phyloP scores from a whole-genome alignment of 176 grass and related monocot genomes.

The Aegilops sharonensis region DNA sequence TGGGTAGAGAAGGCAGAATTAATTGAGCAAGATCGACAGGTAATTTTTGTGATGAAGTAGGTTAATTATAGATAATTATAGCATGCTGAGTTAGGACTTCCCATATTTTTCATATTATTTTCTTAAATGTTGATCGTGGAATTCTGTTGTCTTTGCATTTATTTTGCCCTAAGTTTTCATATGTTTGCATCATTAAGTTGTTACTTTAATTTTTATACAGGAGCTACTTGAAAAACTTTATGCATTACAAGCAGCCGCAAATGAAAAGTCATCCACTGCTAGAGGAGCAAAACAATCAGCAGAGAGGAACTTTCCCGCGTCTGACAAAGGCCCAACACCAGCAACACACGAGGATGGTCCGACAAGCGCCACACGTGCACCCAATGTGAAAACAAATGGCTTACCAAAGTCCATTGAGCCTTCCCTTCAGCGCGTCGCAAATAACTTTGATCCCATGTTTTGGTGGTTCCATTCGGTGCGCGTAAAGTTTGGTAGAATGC shows the following conservation, averaged over 20 bases:
- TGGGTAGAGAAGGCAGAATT: slow-evolving; percentile 53
- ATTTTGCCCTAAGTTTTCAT: neutral
- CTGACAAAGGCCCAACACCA: slow-evolving; percentile 7
- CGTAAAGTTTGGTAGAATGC: slow-evolving; percentile 60
- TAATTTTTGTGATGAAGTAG: slow-evolving; percentile 11
- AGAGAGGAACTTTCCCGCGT: slow-evolving; percentile 19
- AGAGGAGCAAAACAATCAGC: slow-evolving; percentile 17
- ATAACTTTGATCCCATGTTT: slow-evolving; percentile 53
- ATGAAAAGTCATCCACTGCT: slow-evolving; percentile 16
- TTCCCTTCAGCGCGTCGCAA: slow-evolving; percentile 22
- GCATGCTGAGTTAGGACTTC: neutral
- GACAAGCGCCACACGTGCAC: neutral
- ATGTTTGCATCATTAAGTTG: neutral
- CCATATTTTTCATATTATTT: neutral
- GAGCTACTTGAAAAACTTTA: slow-evolving; percentile 41
- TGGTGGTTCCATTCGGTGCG: slow-evolving; percentile 81
- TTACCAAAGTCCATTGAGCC: slow-evolving; percentile 36
- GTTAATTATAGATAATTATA: neutral
- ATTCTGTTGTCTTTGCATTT: neutral
- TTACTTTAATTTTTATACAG: slow-evolving; percentile 28
- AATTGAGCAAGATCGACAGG: slow-evolving; percentile 39
- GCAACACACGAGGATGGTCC: slow-evolving; percentile 21
- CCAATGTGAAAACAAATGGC: slow-evolving; percentile 20
- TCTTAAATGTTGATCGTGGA: neutral
- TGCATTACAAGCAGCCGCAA: slow-evolving; percentile 26